These are phyloP conservation scores for Tephrocybe sp. DNA, from an alignment of 768 basidiomycete genomes.

Conservation along the genomic window DNA sequence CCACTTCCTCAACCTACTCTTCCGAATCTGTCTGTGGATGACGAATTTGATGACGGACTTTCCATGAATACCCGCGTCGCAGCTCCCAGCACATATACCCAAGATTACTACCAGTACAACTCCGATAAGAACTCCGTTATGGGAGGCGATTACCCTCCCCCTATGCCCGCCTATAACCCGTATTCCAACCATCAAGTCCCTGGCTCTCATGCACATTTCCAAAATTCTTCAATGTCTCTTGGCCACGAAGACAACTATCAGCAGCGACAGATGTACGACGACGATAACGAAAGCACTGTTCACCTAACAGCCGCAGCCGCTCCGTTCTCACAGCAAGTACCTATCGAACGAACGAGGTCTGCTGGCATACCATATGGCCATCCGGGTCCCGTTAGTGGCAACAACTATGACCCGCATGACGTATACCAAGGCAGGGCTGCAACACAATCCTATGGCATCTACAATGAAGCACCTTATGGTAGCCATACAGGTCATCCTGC, in stretches of 20 bases:
- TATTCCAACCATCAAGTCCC: slow-evolving; percentile 54
- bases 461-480: slow-evolving; percentile 16
- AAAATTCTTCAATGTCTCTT: slow-evolving; percentile 55
- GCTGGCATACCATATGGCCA: slow-evolving; percentile 15
- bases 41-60: slow-evolving; percentile 61
- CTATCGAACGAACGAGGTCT: slow-evolving; percentile 28
- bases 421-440: slow-evolving; percentile 50
- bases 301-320: slow-evolving; percentile 60
- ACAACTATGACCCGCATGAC: slow-evolving; percentile 48
- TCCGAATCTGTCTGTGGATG: slow-evolving; percentile 86
- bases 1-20: slow-evolving; percentile 92
- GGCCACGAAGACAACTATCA: slow-evolving; percentile 46
- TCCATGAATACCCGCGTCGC: slow-evolving; percentile 54
- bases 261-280: slow-evolving; percentile 51
- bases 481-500: slow-evolving; percentile 19
- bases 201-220: slow-evolving; percentile 52
- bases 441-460: slow-evolving; percentile 5
- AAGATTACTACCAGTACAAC: slow-evolving; percentile 55
- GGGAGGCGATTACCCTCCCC: slow-evolving; percentile 49
- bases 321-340: slow-evolving; percentile 48
- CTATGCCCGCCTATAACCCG: slow-evolving; percentile 79
- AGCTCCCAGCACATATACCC: slow-evolving; percentile 52
- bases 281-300: slow-evolving; percentile 64
- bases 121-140: slow-evolving; percentile 46
- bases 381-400: slow-evolving; percentile 17